phyloP scores from a whole-genome alignment of 371 early-diverging fungal species.

The Circinella umbellata region DNA sequence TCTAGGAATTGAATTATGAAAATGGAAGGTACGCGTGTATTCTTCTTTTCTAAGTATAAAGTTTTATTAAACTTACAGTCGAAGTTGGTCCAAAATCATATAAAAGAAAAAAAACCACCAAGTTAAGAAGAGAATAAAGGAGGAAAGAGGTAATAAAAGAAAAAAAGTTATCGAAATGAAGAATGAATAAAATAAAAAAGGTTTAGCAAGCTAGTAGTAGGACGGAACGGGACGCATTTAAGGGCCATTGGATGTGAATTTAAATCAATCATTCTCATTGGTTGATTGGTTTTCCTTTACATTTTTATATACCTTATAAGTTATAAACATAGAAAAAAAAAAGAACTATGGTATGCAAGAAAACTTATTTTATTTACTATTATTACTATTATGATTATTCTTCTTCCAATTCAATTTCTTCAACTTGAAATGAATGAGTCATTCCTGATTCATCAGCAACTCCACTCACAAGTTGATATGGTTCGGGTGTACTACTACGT shows the following conservation, averaged over 20 bases:
- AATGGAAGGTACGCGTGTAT: neutral
- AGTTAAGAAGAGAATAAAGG: neutral
- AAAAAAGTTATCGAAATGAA: neutral
- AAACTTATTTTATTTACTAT: neutral
- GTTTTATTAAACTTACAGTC: conserved; percentile 26
- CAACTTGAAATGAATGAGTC: conserved; percentile 36
- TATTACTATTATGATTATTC: conserved; percentile 14
- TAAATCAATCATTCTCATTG: too few relatives aligned
- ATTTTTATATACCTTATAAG: too few relatives aligned
- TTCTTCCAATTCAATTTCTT: conserved; percentile 40
- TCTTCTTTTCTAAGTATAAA: neutral
- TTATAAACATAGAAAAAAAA: too few relatives aligned
- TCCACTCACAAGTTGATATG: conserved; percentile 47
- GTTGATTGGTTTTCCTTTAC: too few relatives aligned
- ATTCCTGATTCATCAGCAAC: conserved; percentile 38
- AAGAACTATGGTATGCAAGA: too few relatives aligned
- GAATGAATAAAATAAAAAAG: too few relatives aligned
- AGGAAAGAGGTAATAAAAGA: too few relatives aligned
- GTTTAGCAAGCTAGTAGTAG: too few relatives aligned
- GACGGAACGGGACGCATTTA: too few relatives aligned
- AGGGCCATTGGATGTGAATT: too few relatives aligned
- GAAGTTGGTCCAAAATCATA: conserved; percentile 36
- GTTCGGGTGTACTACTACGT: conserved; percentile 5
- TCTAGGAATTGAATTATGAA: too few relatives aligned
- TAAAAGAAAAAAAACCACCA: neutral